These are phyloP conservation scores for Yamadazyma songkhlaensis DNA, from an alignment of 1,139 yeast genomes.

Conservation along the genomic window DNA sequence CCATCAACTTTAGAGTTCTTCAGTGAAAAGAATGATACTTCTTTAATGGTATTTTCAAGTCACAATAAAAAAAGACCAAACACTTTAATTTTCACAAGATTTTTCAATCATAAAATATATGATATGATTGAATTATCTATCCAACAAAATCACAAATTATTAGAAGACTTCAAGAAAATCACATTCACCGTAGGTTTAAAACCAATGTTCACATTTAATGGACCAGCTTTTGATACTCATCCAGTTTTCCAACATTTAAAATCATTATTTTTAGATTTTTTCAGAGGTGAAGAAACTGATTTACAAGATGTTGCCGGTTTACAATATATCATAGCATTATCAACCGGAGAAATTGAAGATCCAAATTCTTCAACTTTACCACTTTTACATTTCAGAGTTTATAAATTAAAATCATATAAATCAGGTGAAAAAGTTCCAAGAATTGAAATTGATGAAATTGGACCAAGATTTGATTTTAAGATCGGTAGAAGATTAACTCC, in stretches of 20 bases:
- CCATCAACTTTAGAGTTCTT: conserved; percentile 83
- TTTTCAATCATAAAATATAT: conserved; percentile 84
- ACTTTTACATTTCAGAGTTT: conserved; percentile 83
- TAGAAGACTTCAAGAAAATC: conserved; percentile 74
- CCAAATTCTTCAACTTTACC: conserved; percentile 59
- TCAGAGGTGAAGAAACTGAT: conserved; percentile 80
- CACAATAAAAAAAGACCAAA: conserved; percentile 92
- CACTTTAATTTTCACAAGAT: conserved; percentile 81
- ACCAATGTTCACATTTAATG: conserved; percentile 93
- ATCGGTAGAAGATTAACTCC: conserved; percentile 87
- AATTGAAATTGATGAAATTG: conserved; percentile 91
- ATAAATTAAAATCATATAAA: conserved; percentile 74
- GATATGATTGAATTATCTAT: conserved; percentile 93
- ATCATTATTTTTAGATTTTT: conserved; percentile 86
- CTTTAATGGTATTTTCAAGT: conserved; percentile 78
- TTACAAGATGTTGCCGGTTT: conserved; percentile 93
- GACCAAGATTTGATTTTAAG: conserved; percentile 92
- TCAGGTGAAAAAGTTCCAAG: conserved; percentile 90
- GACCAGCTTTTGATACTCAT: conserved; percentile 85
- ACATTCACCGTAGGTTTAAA: conserved; percentile 88
- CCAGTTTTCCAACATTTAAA: conserved; percentile 85
- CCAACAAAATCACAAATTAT: conserved; percentile 63
- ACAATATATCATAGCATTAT: conserved; percentile 83
- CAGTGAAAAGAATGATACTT: conserved; percentile 89
- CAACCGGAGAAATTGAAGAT: conserved; percentile 78